Conservation (phyloP, 768 basidiomycete genomes). For the Phallus indusiatus region DNA sequence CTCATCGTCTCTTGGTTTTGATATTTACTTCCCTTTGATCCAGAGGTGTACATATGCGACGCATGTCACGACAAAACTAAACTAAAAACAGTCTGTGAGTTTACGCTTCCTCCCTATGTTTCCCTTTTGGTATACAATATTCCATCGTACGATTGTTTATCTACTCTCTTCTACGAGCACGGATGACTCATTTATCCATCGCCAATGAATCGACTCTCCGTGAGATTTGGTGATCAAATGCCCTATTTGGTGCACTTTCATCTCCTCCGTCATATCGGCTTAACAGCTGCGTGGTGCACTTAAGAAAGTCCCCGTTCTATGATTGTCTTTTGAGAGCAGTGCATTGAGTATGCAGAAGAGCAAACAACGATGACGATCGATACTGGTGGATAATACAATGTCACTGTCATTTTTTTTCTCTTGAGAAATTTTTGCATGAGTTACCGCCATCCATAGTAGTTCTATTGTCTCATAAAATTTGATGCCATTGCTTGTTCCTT, state of each 20-base stretch:
- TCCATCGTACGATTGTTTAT: neutral
- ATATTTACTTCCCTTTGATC: conserved; percentile 1
- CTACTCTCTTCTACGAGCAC: neutral
- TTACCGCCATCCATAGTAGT: neutral
- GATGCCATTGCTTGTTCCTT: conserved; percentile 12
- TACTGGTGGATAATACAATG: neutral
- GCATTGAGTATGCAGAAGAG: neutral
- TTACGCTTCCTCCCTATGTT: conserved; percentile 14
- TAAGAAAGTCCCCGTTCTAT: neutral
- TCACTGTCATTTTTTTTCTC: neutral
- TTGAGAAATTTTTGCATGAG: neutral
- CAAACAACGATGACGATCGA: neutral
- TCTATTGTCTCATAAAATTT: neutral
- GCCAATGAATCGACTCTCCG: neutral
- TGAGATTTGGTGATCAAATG: neutral
- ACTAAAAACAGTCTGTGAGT: conserved; percentile 68
- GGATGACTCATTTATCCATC: neutral
- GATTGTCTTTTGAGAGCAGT: neutral
- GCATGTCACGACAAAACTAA: conserved; percentile 53
- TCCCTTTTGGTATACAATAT: neutral
- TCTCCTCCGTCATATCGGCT: neutral
- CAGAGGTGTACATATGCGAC: conserved; percentile 53
- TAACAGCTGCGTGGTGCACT: neutral
- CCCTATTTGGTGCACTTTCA: neutral
- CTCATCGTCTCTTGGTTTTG: conserved; percentile 6